Evolutionary conservation across 1,284 basidiomycete species (phyloP), one percentile per base, ranked within the genome.

Genomic region (Apiotrichum mycotoxinovorans): DNA sequence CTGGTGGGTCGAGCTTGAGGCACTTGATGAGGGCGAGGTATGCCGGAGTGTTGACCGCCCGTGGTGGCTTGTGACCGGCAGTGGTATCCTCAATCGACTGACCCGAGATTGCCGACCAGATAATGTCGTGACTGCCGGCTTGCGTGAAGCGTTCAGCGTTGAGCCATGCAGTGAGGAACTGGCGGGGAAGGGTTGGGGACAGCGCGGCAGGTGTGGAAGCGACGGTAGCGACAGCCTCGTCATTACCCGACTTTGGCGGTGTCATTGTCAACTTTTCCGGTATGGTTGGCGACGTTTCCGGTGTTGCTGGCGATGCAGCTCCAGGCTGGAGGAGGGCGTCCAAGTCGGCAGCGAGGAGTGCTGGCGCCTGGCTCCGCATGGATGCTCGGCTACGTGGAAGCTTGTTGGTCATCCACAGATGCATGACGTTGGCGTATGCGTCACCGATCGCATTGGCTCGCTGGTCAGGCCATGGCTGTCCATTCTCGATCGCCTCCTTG

Each of bases 151-250:
- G 41, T 45, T 70, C 68, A 18, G 66, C 65, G 22, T 56, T 62
- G 51, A 68, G 53, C 68, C 68, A 70, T 4, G 52, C 51, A 25
- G 56, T 66, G 23, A 66, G 23, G 45, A 70, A 70, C 14, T 34
- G 38, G 10, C 53, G 23, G 8, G 54, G 51, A 0, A 64, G 52
- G 20, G 37, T 18, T n/a, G 15, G 37, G 2, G 40, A 41, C 20
- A 5, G n/a, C 17, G 4, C 11, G n/a, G 40, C n/a, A n/a, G n/a
- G n/a, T n/a, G n/a, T n/a, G n/a, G n/a, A n/a, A n/a, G n/a, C n/a
- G n/a, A n/a, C n/a, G n/a, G n/a, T n/a, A n/a, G n/a, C n/a, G n/a
- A n/a, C n/a, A n/a, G n/a, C n/a, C n/a, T n/a, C n/a, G n/a, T n/a
- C n/a, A 11, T 11, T 9, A 23, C 22, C 10, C 46, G 33, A 22